Percentiles rank a stretch among this genome's conserved stretches.
Evolutionary conservation across 1,139 yeast species (phyloP).

Genomic region (Candida neerlandica): DNA sequence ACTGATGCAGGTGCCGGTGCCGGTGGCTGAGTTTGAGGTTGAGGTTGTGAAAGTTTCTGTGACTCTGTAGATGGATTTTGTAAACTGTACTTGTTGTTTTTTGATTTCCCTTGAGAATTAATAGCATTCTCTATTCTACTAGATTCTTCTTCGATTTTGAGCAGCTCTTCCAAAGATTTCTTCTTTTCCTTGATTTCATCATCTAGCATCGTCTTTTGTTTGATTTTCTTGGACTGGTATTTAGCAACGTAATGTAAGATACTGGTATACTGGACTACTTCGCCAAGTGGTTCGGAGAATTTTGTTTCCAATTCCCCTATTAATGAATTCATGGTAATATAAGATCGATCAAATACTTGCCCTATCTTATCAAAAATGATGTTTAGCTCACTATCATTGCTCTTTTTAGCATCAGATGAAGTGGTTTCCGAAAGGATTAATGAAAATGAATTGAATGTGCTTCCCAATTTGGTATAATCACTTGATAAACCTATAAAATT

Average conservation of each 20-base stretch:
- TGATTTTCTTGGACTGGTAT: constrained; percentile 67
- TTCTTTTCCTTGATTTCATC: constrained; percentile 52
- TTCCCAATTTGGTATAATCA: constrained; percentile 72
- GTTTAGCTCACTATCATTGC: constrained; percentile 38
- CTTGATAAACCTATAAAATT: constrained; percentile 64
- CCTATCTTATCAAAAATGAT: constrained; percentile 67
- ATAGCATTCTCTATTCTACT: constrained; percentile 36
- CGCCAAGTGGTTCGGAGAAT: constrained; percentile 83
- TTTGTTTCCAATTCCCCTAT: constrained; percentile 71
- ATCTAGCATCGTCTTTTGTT: constrained; percentile 65
- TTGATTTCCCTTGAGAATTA: constrained; percentile 29
- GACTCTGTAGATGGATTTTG: constrained; percentile 17
- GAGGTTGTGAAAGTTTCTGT: not conserved
- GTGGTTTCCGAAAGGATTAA: constrained; percentile 48
- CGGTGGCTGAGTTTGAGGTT: not conserved
- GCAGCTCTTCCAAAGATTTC: constrained; percentile 43
- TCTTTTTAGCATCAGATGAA: constrained; percentile 5
- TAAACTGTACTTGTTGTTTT: constrained; percentile 28
- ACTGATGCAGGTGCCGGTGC: not conserved
- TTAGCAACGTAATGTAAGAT: constrained; percentile 69
- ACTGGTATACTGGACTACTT: constrained; percentile 74
- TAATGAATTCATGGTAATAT: constrained; percentile 64
- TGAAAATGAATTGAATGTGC: constrained; percentile 72
- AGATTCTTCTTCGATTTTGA: constrained; percentile 44
- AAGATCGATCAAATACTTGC: constrained; percentile 75